These are phyloP conservation scores for Lipomyces yamanashiensis DNA, from an alignment of 805 yeast genomes.

Conservation along the genomic window DNA sequence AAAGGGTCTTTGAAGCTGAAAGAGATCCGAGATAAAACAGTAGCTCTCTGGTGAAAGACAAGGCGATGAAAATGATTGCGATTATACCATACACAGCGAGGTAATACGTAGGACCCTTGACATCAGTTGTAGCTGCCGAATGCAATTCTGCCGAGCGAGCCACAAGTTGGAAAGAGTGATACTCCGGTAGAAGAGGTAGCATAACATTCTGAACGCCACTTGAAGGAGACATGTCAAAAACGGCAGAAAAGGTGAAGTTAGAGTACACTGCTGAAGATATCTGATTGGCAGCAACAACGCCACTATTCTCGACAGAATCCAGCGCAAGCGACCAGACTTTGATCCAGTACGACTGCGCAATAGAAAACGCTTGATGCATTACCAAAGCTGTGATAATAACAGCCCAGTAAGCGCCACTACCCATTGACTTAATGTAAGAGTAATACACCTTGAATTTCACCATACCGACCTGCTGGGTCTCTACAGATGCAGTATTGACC, in stretches of 20 bases:
- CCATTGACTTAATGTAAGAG: conserved; percentile 70
- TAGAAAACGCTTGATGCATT: conserved; percentile 62
- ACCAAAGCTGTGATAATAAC: conserved; percentile 55
- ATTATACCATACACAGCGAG: conserved; percentile 68
- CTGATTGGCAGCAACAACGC: background rate
- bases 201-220: conserved; percentile 26
- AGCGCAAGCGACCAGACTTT: conserved; percentile 68
- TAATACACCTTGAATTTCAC: conserved; percentile 74
- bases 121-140: background rate
- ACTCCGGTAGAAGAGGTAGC: conserved; percentile 5
- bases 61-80: conserved; percentile 63
- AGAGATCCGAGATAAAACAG: conserved; percentile 74
- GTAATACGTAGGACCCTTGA: conserved; percentile 53
- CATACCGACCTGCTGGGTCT: conserved; percentile 80
- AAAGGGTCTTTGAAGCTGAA: conserved; percentile 76
- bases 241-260: conserved; percentile 7
- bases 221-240: conserved; percentile 21
- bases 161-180: background rate
- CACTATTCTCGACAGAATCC: conserved; percentile 12
- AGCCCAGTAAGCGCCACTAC: conserved; percentile 61
- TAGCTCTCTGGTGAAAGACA: conserved; percentile 50
- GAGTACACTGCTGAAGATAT: background rate
- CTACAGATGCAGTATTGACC: conserved; percentile 65
- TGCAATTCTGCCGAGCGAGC: background rate
- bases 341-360: conserved; percentile 88